Evolutionary conservation across 2,329 filamentous ascomycete species (phyloP).

Genomic region (Fusarium sulawesiense): DNA sequence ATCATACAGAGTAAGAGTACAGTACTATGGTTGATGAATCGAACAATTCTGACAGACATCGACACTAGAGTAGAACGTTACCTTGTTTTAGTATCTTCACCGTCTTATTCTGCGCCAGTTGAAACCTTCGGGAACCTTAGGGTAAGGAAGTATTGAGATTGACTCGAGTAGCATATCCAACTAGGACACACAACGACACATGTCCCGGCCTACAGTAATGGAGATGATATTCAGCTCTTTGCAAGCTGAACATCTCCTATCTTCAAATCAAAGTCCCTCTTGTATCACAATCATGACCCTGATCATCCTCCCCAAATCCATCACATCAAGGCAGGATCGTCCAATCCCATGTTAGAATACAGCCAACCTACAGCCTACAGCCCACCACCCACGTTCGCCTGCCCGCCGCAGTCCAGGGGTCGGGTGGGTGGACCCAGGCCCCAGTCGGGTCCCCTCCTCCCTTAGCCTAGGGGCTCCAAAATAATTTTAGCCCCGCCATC

Average conservation of each 20-base stretch:
- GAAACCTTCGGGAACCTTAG: background rate
- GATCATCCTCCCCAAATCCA: constrained; percentile 12
- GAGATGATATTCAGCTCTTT: background rate
- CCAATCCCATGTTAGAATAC: constrained; percentile 18
- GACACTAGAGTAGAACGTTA: background rate
- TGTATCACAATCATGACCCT: constrained; percentile 14
- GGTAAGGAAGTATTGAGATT: constrained; percentile 3
- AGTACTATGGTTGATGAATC: background rate
- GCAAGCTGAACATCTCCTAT: background rate
- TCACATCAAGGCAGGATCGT: constrained; percentile 16
- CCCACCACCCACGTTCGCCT: constrained; percentile 3
- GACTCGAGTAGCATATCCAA: background rate
- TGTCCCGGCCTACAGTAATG: background rate
- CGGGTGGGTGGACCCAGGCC: constrained; percentile 11
- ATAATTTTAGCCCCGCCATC: constrained; percentile 58
- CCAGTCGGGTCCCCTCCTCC: constrained; percentile 11
- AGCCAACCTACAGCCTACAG: constrained; percentile 1
- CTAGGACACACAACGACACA: background rate
- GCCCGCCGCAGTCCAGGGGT: constrained; percentile 21
- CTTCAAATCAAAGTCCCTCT: background rate
- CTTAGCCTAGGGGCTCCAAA: constrained; percentile 46
- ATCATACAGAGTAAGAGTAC: background rate
- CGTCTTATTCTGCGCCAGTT: background rate
- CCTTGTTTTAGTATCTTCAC: background rate
- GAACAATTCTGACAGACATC: background rate